A percentile compares a stretch with the other conserved stretches of the same genome.
phyloP scores from a whole-genome alignment of 306 rosid species.

The Hippophae rhamnoides region DNA sequence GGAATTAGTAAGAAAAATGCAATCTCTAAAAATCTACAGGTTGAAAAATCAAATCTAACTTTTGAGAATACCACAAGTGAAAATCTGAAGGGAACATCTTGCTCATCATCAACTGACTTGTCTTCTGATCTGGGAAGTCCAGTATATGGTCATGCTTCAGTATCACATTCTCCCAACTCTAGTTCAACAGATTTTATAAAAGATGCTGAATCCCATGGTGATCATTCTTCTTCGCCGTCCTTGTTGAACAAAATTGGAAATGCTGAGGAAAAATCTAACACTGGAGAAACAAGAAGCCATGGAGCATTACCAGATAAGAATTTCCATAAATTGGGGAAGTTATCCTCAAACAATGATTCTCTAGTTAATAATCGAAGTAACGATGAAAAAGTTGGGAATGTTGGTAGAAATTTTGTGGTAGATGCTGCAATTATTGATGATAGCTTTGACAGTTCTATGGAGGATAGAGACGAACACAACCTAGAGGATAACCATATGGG shows the following conservation, averaged over 20 bases:
- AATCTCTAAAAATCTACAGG: constrained; percentile 29
- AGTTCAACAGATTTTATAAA: constrained; percentile 27
- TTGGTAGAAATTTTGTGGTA: constrained; percentile 18
- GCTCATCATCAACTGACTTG: constrained; percentile 44
- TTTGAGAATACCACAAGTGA: constrained; percentile 27
- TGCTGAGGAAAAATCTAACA: constrained; percentile 28
- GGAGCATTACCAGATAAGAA: constrained; percentile 22
- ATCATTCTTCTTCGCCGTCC: constrained; percentile 38
- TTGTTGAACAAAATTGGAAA: constrained; percentile 18
- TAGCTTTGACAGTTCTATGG: constrained; percentile 18
- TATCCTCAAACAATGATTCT: constrained; percentile 9
- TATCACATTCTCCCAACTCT: constrained; percentile 26
- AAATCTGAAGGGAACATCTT: constrained; percentile 37
- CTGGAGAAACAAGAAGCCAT: constrained; percentile 29
- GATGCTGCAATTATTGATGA: constrained; percentile 27
- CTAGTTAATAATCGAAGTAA: constrained; percentile 8
- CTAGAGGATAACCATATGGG: constrained; percentile 12
- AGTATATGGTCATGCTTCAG: constrained; percentile 38
- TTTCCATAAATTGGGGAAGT: constrained; percentile 2
- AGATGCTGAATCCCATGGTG: constrained; percentile 24
- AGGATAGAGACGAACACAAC: constrained; percentile 26
- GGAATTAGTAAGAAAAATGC: constrained; percentile 29
- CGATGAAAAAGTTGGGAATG: constrained; percentile 19
- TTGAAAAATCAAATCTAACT: constrained; percentile 30
- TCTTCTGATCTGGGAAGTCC: constrained; percentile 56